Base-by-base conservation (phyloP, 2,329 filamentous ascomycete species). In the Phialocephala sp. region DNA sequence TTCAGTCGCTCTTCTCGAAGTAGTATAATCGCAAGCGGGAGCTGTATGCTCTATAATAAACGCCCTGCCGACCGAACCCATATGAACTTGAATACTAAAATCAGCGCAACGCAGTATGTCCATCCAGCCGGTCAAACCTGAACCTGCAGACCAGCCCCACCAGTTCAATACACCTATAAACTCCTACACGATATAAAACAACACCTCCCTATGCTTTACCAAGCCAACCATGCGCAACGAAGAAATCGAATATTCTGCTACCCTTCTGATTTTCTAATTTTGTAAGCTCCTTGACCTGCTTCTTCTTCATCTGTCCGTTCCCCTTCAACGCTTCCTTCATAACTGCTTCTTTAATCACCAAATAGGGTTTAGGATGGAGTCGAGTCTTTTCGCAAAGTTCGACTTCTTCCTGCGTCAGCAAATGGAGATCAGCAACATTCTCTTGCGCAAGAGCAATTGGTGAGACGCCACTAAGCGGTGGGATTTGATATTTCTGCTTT, bases 341-440 rank as follows among this genome's bases (percentile, higher is more conserved):
- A n/a, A 98, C 83, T 67, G 91, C 89, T 77, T 97, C 93, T 79
- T 99, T 99, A 79, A 98, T 93, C 75, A 93, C 93, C 5, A 97
- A 80, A 77, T 97, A 99, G 1, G 95, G 92, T 80, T 99, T 99
- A 0, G 95, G 95, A 78, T 95, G 91, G 60, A 99, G 81, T 50
- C 93, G 87, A 15, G 97, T 85, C 47, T 91, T 85, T 72, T 92
- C 91, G 80, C 95, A 99, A 0, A 99, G 81, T 74, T 97, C 92
- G 4, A 87, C 83, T 78, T 99, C 95, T 70, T 96, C 93, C 0
- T 89, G 85, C 0, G 91, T 92, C 52, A 99, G 82, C 0, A 99
- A 86, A 73, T 98, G 95, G 35, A 94, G 79, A 76, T 98, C 95
- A 0, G 91, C 85, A 0, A 91, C 89, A 63, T 76, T 86, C 77